phyloP scores from a whole-genome alignment of 495 filamentous ascomycete species.

The Podospora comata region DNA sequence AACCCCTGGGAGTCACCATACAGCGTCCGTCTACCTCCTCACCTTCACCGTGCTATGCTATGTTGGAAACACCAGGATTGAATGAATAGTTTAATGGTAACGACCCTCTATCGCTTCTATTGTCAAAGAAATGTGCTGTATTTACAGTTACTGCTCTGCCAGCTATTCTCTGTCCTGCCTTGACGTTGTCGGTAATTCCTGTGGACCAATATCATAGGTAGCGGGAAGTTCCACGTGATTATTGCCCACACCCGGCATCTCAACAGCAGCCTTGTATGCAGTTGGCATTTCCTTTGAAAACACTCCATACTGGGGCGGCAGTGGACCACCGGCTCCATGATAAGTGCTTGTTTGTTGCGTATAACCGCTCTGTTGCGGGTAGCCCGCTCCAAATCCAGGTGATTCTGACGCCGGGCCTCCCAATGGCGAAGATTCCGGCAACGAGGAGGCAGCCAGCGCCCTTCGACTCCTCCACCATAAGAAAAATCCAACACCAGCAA shows the following conservation, averaged over 20 bases:
- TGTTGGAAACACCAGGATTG: neutral
- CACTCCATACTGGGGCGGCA: neutral
- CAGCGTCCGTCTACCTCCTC: too few relatives aligned
- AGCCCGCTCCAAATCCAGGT: neutral
- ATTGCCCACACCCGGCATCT: neutral
- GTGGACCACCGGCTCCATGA: neutral
- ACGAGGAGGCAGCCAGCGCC: neutral
- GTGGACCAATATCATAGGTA: neutral
- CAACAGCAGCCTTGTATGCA: neutral
- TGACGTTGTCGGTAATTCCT: neutral
- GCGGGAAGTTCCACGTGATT: neutral
- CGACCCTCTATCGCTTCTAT: neutral
- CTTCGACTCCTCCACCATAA: slow-evolving; percentile 24
- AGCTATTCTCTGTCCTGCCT: neutral
- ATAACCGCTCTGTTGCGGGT: neutral
- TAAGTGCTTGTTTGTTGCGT: neutral
- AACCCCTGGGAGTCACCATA: too few relatives aligned
- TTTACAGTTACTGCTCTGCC: neutral
- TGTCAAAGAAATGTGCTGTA: neutral
- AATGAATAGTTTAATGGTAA: neutral
- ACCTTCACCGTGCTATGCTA: too few relatives aligned
- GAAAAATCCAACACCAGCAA: slow-evolving; percentile 21
- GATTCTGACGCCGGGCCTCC: neutral
- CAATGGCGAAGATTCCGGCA: neutral
- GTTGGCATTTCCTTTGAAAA: neutral